These are phyloP conservation scores for Fistulinella prunicolor DNA, from an alignment of 768 basidiomycete species.

Conservation along the genomic window DNA sequence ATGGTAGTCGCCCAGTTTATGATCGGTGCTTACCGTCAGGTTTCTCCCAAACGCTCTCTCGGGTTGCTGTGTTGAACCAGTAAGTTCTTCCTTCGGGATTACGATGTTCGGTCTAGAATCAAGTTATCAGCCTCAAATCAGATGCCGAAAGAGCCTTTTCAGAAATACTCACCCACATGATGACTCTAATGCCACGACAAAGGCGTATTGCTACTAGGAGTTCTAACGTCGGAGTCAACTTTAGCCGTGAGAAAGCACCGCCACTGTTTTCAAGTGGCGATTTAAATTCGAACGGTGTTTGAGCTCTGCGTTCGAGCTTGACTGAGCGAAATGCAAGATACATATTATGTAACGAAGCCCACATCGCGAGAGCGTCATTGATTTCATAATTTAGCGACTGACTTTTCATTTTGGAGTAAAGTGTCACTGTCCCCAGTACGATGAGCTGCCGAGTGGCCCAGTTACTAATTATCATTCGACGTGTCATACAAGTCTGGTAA, in stretches of 20 bases:
- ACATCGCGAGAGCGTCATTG: no score
- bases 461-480: no score
- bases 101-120: slow-evolving; percentile 79
- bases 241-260: not conserved
- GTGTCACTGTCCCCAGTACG: no score
- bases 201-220: no score
- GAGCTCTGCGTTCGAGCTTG: no score
- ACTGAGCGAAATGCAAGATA: no score
- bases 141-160: not conserved
- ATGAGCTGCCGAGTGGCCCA: no score
- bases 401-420: no score
- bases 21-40: slow-evolving; percentile 67
- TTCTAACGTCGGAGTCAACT: no score
- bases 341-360: no score
- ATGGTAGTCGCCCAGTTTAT: not conserved
- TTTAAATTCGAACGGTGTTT: slow-evolving; percentile 1
- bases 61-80: slow-evolving; percentile 89
- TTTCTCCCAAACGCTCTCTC: slow-evolving; percentile 97
- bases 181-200: slow-evolving; percentile 3
- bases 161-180: slow-evolving; percentile 32
- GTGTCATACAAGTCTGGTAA: no score
- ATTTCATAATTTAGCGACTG: no score
- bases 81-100: slow-evolving; percentile 98
- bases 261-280: slow-evolving; percentile 21
- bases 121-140: slow-evolving; percentile 2